Conservation (phyloP, 805 yeast genomes). For the Saccharomycopsis guyanensis region DNA sequence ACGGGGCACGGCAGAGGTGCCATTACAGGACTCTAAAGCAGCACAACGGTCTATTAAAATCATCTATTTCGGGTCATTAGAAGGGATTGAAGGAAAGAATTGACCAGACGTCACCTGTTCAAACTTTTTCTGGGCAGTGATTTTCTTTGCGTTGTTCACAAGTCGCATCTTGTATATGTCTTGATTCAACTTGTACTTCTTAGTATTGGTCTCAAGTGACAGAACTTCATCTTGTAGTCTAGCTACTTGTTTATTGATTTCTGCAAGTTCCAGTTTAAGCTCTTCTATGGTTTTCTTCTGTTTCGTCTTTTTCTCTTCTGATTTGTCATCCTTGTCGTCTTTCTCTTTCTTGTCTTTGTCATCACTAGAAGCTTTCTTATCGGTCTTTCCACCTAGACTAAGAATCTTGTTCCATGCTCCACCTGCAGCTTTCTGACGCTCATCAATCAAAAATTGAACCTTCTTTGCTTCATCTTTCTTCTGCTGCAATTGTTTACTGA, state of each 20-base stretch:
- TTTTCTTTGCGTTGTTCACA: conserved; percentile 6
- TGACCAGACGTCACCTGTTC: conserved; percentile 12
- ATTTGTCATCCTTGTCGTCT: background rate
- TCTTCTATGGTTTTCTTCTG: conserved; percentile 8
- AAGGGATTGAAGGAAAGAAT: conserved; percentile 19
- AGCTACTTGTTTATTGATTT: conserved; percentile 19
- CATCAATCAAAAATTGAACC: conserved; percentile 7
- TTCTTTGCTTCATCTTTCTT: conserved; percentile 12
- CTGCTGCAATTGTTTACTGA: conserved; percentile 1
- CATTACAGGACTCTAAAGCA: too few species aligned
- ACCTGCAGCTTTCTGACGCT: conserved; percentile 7
- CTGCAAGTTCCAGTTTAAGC: background rate
- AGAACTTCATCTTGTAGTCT: background rate
- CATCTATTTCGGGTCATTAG: conserved; percentile 1
- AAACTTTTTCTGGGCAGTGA: conserved; percentile 7
- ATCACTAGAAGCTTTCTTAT: background rate
- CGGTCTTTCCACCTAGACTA: background rate
- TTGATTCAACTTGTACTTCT: conserved; percentile 10
- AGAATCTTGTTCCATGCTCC: conserved; percentile 14
- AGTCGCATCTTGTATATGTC: conserved; percentile 18
- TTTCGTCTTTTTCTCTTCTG: conserved; percentile 1
- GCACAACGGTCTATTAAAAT: too few species aligned
- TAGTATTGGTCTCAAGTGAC: conserved; percentile 5
- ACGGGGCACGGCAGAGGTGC: background rate
- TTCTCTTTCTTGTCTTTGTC: background rate